Evolutionary conservation across 2,329 filamentous ascomycete species (phyloP), one percentile per base, ranked within the genome.

Genomic region (Fusarium sp.): DNA sequence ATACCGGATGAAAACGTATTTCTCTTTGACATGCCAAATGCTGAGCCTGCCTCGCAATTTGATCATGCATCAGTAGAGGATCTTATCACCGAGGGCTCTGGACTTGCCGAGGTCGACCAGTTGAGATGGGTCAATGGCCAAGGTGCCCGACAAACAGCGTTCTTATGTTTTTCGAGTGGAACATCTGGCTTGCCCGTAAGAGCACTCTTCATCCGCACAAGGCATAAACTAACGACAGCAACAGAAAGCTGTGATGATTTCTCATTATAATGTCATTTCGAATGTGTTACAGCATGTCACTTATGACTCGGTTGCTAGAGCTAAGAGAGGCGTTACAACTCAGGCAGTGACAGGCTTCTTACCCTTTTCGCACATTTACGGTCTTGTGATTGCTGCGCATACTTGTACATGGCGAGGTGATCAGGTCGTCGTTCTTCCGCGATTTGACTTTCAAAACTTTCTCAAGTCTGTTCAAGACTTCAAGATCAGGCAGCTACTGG

Each of bases 191-290:
- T 94, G 22, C 92, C 92, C 8, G 90, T 92, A 82, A 65, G 26
- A 8, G 3, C 11, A 3, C 9, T 5, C 1, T 1, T 8, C 1
- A 1, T 1, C 9, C 1, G 15, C 28, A 5, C 6, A 2, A n/a
- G 6, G 3, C 28, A 4, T 3, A 11, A 2, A 22, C 62, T 49
- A 22, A 52, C n/a, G 4, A 22, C 3, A 0, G 0, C 0, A 3
- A 1, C 56, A 92, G 88, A 94, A 94, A 90, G 92, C 92, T 42
- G 92, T 94, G 42, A 94, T 93, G 91, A 92, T 95, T 62, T 92
- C 92, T 2, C 92, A 95, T 75, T 81, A 82, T 19, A 95, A 95
- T 68, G 89, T 94, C 36, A 94, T 95, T 47, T 87, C 92, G 33
- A 94, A 94, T 73, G 85, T 89, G 1, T 72, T 94, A 40, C 92